These are phyloP conservation scores for Penicillium manginii DNA, from an alignment of 495 filamentous ascomycete genomes.

Conservation along the genomic window DNA sequence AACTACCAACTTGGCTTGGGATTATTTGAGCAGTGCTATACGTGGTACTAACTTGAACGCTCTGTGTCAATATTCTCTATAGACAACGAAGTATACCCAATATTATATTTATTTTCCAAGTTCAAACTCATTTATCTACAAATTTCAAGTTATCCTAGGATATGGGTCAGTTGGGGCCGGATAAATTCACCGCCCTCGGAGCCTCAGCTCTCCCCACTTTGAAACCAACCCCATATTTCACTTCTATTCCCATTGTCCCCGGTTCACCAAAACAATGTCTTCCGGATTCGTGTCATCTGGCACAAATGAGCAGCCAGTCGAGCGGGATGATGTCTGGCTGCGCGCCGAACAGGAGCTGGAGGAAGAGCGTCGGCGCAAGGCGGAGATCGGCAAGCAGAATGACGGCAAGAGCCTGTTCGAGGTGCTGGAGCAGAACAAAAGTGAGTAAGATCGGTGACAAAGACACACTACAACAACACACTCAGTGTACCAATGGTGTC, in stretches of 20 bases:
- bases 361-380: slow-evolving; percentile 62
- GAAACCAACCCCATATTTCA: background rate
- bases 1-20: no score
- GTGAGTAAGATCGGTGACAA: slow-evolving; percentile 47
- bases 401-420: slow-evolving; percentile 81
- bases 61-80: no score
- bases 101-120: no score
- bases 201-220: background rate
- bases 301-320: slow-evolving; percentile 64
- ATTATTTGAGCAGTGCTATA: no score
- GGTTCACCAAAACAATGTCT: slow-evolving; percentile 55
- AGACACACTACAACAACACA: background rate
- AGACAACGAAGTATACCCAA: no score
- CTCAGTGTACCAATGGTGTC: background rate
- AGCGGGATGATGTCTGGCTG: slow-evolving; percentile 74
- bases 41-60: no score
- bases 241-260: slow-evolving; percentile 2
- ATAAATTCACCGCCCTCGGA: background rate
- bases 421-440: slow-evolving; percentile 91
- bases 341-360: slow-evolving; percentile 79
- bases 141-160: no score
- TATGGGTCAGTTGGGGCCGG: background rate
- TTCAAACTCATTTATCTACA: no score
- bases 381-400: slow-evolving; percentile 57
- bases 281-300: slow-evolving; percentile 92